Evolutionary conservation across 1,139 yeast genomes (phyloP), one percentile per base, ranked within the genome.

Genomic region (Candida albicans): DNA sequence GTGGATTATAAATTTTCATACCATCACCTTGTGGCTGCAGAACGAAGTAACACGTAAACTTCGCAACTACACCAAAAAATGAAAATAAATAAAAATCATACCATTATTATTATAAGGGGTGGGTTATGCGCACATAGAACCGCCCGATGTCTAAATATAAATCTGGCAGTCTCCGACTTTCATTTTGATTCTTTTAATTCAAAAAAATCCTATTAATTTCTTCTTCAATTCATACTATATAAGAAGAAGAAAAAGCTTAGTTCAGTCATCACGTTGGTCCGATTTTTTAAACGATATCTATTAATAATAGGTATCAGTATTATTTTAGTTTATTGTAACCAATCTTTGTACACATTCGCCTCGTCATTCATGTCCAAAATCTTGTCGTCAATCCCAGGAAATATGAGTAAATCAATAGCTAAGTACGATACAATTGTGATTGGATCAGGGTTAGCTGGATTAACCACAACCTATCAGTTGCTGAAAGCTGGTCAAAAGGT

Each of bases 381-480:
- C 28, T 29, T 36, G 33, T 18, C 28, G 14, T 27, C 38, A 35
- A 26, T 35, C 6, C 10, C 24, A 8, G 31, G 15, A 35, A 35
- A 35, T n/a, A 35, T 35, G 38, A 35, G 38, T 28, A 27, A 27
- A 36, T 36, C 39, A 22, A 25, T 37, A 13, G 33, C 33, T 27
- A 36, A 29, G 25, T 37, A 31, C 25, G 37, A 34, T 12, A 47
- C 58, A 2, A 45, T 67, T 18, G 65, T 69, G 9, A 57, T 69
- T 4, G 74, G 74, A 0, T 58, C 67, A 3, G 74, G 74, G 0
- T 51, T 68, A 24, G 73, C 73, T 10, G 74, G 74, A 1, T 52
- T 69, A 30, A 64, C 72, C 2, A 55, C 72, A 8, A 52, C 64
- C 3, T 48, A 67, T 26, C 56, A 58, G 37, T 50, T 68, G 22